Conservation (phyloP, 2,329 filamentous ascomycete species). For the Coniochaeta hoffmannii region DNA sequence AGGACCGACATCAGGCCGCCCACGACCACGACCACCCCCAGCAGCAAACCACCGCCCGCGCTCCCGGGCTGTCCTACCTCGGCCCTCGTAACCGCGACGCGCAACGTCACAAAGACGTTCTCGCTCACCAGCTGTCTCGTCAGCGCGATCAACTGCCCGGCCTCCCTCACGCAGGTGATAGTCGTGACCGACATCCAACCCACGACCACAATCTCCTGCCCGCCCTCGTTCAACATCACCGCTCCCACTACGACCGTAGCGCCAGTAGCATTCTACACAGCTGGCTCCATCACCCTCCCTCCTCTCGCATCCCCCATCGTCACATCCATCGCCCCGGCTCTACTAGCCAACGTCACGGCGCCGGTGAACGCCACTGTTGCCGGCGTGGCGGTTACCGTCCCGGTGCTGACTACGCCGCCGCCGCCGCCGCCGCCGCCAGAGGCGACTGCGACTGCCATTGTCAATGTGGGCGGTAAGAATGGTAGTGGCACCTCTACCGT, state of each 20-base stretch:
- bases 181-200: slow-evolving; percentile 7
- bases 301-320: neutral
- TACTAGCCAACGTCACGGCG: slow-evolving; percentile 3
- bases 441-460: neutral
- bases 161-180: slow-evolving; percentile 7
- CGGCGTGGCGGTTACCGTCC: neutral
- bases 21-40: neutral
- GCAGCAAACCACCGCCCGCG: neutral
- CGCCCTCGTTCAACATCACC: neutral
- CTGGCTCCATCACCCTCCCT: slow-evolving; percentile 3
- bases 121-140: slow-evolving; percentile 9
- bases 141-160: slow-evolving; percentile 10
- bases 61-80: neutral
- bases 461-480: neutral
- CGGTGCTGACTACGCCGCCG: neutral
- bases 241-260: neutral
- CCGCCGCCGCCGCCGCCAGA: neutral
- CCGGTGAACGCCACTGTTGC: slow-evolving; percentile 7
- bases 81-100: slow-evolving; percentile 4
- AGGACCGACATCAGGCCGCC: neutral
- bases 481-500: neutral
- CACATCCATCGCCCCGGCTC: slow-evolving; percentile 1
- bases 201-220: slow-evolving; percentile 6
- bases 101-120: slow-evolving; percentile 6
- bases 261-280: slow-evolving; percentile 4